phyloP scores from a whole-genome alignment of 352 stramenopile genomes.

The Elongisporangium undulatum region DNA sequence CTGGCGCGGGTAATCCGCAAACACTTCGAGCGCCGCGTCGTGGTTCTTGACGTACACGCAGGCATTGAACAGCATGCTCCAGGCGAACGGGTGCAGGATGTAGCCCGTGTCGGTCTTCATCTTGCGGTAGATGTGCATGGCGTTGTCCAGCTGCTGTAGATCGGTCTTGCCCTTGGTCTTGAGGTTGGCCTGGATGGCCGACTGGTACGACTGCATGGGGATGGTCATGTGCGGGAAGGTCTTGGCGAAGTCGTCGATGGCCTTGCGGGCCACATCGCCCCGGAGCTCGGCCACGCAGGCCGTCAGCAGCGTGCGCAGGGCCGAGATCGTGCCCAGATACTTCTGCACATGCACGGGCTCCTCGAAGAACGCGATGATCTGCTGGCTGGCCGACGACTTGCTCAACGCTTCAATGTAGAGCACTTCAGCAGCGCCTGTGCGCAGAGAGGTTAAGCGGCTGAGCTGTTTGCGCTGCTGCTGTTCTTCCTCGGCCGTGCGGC shows the following conservation, averaged over 20 bases:
- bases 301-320: slow-evolving; percentile 21
- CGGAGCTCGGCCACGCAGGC: slow-evolving; percentile 27
- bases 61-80: slow-evolving; percentile 41
- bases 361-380: slow-evolving; percentile 18
- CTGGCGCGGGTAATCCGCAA: slow-evolving; percentile 32
- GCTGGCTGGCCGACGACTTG: neutral
- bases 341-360: slow-evolving; percentile 24
- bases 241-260: slow-evolving; percentile 23
- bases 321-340: slow-evolving; percentile 19
- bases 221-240: slow-evolving; percentile 19
- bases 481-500: neutral
- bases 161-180: slow-evolving; percentile 16
- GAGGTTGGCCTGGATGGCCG: slow-evolving; percentile 26
- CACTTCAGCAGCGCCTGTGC: neutral
- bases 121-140: slow-evolving; percentile 24
- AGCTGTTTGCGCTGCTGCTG: neutral
- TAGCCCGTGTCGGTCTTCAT: slow-evolving; percentile 36
- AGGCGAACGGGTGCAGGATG: slow-evolving; percentile 31
- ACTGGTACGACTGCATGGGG: slow-evolving; percentile 27
- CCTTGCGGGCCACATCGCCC: slow-evolving; percentile 18
- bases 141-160: slow-evolving; percentile 19
- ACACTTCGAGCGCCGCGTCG: slow-evolving; percentile 32
- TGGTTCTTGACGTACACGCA: slow-evolving; percentile 29
- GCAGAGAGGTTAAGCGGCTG: neutral
- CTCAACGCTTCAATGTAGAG: neutral